Percentiles rank a stretch among this genome's conserved stretches.
phyloP scores from a whole-genome alignment of 1,284 basidiomycete species.

The Marasmius fiardii region DNA sequence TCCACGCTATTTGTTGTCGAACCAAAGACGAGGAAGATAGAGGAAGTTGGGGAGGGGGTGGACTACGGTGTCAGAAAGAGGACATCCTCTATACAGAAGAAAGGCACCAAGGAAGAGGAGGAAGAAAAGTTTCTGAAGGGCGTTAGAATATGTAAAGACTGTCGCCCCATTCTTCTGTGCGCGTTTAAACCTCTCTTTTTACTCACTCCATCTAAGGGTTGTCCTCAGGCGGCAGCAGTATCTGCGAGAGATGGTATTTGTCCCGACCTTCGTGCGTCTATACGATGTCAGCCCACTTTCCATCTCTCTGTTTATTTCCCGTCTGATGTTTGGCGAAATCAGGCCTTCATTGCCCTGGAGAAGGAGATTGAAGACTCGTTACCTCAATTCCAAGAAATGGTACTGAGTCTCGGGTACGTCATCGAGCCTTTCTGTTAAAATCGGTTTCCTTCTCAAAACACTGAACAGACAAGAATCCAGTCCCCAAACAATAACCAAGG shows the following conservation, averaged over 20 bases:
- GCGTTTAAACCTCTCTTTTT: conserved; percentile 26
- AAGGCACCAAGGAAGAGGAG: conserved; percentile 33
- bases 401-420: conserved; percentile 46
- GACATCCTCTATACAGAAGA: conserved; percentile 17
- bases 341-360: conserved; percentile 78
- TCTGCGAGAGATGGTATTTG: conserved; percentile 59
- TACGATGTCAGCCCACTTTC: conserved; percentile 53
- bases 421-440: conserved; percentile 33
- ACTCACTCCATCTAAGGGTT: conserved; percentile 1
- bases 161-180: conserved; percentile 76
- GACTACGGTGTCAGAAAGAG: conserved; percentile 74
- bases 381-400: conserved; percentile 47
- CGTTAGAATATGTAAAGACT: conserved; percentile 80
- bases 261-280: conserved; percentile 65
- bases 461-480: background rate
- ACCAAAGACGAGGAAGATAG: conserved; percentile 67
- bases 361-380: conserved; percentile 47
- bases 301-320: background rate
- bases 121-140: conserved; percentile 82
- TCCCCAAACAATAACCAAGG: conserved; percentile 49
- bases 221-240: conserved; percentile 75
- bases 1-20: conserved; percentile 82
- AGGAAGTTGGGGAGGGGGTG: conserved; percentile 84
- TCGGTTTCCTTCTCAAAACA: background rate
- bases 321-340: background rate